Evolutionary conservation across 73 alveolate species (phyloP).

Genomic region (Paramecium caudatum): DNA sequence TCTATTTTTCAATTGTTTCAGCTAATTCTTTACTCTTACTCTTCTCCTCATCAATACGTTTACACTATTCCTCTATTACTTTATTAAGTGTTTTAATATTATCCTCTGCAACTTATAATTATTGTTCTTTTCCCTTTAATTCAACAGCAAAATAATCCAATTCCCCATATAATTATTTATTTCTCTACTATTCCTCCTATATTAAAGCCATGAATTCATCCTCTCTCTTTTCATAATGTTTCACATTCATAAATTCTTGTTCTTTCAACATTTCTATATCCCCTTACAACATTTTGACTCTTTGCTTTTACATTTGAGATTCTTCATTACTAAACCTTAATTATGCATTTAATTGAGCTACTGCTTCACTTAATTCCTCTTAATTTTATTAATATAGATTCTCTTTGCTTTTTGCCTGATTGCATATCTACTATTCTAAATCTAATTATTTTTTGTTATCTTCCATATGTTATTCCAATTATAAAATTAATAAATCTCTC

Average conservation of each 20-base stretch:
- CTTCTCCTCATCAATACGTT: conserved; percentile 55
- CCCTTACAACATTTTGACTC: background rate
- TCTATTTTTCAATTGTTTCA: background rate
- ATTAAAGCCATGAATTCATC: conserved; percentile 60
- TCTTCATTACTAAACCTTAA: conserved; percentile 62
- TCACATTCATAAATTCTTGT: background rate
- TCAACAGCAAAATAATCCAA: conserved; percentile 17
- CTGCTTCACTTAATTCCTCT: conserved; percentile 62
- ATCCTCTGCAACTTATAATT: background rate
- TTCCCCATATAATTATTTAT: conserved; percentile 18
- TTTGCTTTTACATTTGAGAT: background rate
- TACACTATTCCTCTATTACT: conserved; percentile 37
- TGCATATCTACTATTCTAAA: background rate
- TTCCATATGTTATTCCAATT: conserved; percentile 50
- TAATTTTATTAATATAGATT: conserved; percentile 31
- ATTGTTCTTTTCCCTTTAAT: conserved; percentile 6
- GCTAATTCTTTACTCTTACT: conserved; percentile 1
- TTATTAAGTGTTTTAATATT: conserved; percentile 51
- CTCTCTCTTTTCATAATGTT: conserved; percentile 70
- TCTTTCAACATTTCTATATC: conserved; percentile 35
- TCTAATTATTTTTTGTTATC: conserved; percentile 51
- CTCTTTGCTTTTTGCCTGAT: conserved; percentile 27
- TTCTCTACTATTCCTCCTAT: conserved; percentile 16
- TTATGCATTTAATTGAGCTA: conserved; percentile 34
- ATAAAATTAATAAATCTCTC: conserved; percentile 33